phyloP scores from a whole-genome alignment of 306 rosid genomes.

The Dryas octopetala region DNA sequence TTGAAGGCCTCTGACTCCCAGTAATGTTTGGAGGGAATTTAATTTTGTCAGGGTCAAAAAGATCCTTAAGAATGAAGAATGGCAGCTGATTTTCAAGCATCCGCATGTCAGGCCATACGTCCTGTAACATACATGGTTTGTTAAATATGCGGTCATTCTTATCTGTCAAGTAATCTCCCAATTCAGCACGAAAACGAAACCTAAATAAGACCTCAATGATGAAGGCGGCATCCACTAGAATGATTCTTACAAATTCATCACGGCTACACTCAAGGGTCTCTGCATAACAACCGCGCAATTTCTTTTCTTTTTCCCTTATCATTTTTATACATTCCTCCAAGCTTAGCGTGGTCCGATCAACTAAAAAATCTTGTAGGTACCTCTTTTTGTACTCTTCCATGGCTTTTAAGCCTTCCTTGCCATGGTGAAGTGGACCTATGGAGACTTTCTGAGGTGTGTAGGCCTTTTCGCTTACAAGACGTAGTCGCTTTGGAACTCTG shows the following conservation, averaged over 20 bases:
- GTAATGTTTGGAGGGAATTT: not conserved
- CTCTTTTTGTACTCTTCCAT: slow-evolving; percentile 30
- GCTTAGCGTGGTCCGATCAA: not conserved
- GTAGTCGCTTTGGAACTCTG: slow-evolving; percentile 11
- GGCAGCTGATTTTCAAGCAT: slow-evolving; percentile 49
- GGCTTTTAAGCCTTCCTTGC: not conserved
- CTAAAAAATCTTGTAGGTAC: slow-evolving; percentile 5
- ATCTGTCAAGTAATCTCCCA: not conserved
- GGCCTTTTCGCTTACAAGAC: slow-evolving; percentile 4
- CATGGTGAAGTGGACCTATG: slow-evolving; percentile 35
- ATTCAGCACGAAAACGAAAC: accelerated
- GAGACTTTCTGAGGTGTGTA: slow-evolving; percentile 29
- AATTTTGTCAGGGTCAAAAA: not conserved
- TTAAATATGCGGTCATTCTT: slow-evolving; percentile 6
- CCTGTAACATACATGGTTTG: slow-evolving; percentile 28
- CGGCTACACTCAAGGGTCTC: not conserved
- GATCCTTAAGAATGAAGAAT: slow-evolving; percentile 27
- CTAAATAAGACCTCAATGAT: slow-evolving; percentile 8
- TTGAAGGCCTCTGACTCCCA: not conserved
- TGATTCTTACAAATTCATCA: slow-evolving; percentile 14
- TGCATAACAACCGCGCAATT: slow-evolving; percentile 2
- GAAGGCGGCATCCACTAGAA: slow-evolving; percentile 27
- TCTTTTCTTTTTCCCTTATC: not conserved
- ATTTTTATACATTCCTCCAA: not conserved
- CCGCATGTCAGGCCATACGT: slow-evolving; percentile 29